Percentiles rank a stretch among this genome's conserved stretches.
phyloP scores from a whole-genome alignment of 2,329 filamentous ascomycete species.

The Colletotrichum siamense region DNA sequence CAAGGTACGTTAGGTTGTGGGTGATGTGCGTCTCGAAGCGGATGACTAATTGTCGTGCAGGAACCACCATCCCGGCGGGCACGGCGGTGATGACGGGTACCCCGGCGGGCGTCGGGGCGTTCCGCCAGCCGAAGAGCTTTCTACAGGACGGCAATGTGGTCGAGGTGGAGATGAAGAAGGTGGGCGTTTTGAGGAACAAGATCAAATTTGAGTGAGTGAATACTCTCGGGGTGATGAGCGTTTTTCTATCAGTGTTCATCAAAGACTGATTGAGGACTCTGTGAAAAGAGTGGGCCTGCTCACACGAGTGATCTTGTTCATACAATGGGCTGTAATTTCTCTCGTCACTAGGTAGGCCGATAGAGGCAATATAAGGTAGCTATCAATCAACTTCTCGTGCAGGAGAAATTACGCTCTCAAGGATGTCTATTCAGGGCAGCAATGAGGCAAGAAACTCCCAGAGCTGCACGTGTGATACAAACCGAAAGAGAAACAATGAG shows the following conservation, averaged over 20 bases:
- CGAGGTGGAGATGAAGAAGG: not conserved
- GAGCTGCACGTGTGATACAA: not conserved
- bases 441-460: not conserved
- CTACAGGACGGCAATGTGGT: not conserved
- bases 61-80: not conserved
- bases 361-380: not conserved
- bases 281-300: not conserved
- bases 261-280: not conserved
- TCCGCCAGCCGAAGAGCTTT: not conserved
- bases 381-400: not conserved
- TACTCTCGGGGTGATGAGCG: not conserved
- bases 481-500: accelerated
- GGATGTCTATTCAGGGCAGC: accelerated
- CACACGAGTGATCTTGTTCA: not conserved
- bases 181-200: not conserved
- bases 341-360: not conserved
- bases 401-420: not conserved
- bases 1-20: not conserved
- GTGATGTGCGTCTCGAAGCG: not conserved
- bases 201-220: not conserved
- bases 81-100: not conserved
- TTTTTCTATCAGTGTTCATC: not conserved
- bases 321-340: not conserved
- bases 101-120: not conserved
- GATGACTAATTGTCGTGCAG: not conserved